Percentiles rank a stretch among this genome's conserved stretches.
Evolutionary conservation across 106 monocot genomes (phyloP).

Genomic region (Apostasia ramifera): DNA sequence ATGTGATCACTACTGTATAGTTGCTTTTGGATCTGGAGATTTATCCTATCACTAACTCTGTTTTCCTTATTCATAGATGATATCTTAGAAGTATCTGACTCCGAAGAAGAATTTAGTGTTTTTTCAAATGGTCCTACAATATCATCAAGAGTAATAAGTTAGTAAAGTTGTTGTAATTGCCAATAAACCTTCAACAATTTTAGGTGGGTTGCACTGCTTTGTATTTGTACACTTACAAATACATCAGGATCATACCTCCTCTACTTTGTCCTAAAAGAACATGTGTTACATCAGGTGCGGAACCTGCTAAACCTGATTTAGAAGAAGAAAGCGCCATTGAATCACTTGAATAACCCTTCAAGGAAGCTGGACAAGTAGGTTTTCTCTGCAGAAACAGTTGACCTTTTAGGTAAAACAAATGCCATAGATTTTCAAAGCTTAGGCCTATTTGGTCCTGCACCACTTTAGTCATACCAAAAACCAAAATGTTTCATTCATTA

Average conservation of each 20-base stretch:
- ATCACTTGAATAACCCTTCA: constrained; percentile 4
- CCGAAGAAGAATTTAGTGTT: constrained; percentile 13
- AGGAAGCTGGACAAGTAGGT: constrained; percentile 13
- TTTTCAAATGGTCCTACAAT: constrained; percentile 21
- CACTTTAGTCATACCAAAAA: neutral
- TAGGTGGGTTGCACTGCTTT: neutral
- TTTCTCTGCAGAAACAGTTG: constrained; percentile 19
- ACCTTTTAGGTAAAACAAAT: neutral
- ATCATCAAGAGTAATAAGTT: constrained; percentile 10
- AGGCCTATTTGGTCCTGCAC: no score
- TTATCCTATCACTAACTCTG: constrained; percentile 2
- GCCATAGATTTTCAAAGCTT: neutral
- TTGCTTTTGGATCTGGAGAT: constrained; percentile 6
- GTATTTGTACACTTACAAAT: neutral
- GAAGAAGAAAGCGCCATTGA: neutral
- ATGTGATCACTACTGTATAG: constrained; percentile 7
- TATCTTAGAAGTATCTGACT: constrained; percentile 6
- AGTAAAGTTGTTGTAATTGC: neutral
- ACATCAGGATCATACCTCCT: constrained; percentile 17
- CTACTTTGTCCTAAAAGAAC: constrained; percentile 5
- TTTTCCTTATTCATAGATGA: constrained; percentile 11
- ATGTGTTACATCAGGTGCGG: constrained; percentile 12
- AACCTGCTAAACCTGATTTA: neutral
- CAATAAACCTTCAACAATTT: neutral
- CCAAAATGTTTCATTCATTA: neutral